A percentile compares a stretch with the other conserved stretches of the same genome.
Conservation (phyloP, 2,329 filamentous ascomycete species). For the Didymella pomorum region DNA sequence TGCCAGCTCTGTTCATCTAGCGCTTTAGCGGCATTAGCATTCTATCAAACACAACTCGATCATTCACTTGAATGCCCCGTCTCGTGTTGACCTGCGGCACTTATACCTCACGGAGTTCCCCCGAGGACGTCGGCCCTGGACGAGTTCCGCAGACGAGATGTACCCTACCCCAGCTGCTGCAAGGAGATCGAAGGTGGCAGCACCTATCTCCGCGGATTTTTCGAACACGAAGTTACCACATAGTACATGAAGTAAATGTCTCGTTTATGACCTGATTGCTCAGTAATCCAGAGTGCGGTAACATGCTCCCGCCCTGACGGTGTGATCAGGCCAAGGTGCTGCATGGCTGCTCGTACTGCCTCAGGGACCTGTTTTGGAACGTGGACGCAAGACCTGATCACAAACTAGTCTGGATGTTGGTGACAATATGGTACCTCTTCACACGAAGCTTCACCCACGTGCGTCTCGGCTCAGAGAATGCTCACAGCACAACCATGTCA, state of each 20-base stretch:
- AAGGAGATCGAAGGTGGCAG: background rate
- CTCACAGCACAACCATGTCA: background rate
- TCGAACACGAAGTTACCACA: background rate
- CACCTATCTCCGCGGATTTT: background rate
- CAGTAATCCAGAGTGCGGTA: background rate
- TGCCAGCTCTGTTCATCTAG: constrained; percentile 1
- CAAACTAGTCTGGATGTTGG: too few species aligned
- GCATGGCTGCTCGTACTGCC: background rate
- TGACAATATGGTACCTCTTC: too few species aligned
- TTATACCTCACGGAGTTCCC: background rate
- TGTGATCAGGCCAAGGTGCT: background rate
- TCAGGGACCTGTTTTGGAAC: background rate
- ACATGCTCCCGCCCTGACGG: background rate
- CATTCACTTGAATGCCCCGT: too few species aligned
- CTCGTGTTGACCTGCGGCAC: background rate
- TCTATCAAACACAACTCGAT: background rate
- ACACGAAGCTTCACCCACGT: too few species aligned
- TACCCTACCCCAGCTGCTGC: too few species aligned
- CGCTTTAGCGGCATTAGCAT: constrained; percentile 5
- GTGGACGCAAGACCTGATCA: too few species aligned
- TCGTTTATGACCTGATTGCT: background rate
- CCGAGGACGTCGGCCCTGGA: too few species aligned
- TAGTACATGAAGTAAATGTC: background rate
- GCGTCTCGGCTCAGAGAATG: background rate
- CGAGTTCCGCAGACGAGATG: too few species aligned